phyloP scores from a whole-genome alignment of 2,329 filamentous ascomycete species.

The Tolypocladium amazonense region DNA sequence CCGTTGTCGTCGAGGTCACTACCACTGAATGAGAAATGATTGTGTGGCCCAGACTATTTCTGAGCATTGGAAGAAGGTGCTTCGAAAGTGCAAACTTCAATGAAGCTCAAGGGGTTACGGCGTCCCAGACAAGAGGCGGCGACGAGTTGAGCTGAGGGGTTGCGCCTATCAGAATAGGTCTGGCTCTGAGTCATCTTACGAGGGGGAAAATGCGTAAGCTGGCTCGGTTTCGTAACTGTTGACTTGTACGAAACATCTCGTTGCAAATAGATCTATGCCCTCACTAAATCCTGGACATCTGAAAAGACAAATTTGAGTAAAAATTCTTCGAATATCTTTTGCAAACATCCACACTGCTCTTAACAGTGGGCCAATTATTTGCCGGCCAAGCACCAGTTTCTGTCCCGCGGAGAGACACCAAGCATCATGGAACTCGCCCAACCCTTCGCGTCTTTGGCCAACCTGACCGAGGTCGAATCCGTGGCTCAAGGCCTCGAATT shows the following conservation, averaged over 20 bases:
- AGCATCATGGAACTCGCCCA: constrained; percentile 2
- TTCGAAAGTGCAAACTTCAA: neutral
- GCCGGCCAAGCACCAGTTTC: neutral
- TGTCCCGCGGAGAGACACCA: neutral
- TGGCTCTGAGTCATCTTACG: neutral
- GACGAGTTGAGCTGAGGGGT: neutral
- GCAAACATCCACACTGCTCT: neutral
- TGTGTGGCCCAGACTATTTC: neutral
- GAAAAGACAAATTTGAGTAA: neutral
- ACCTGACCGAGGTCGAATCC: constrained; percentile 2
- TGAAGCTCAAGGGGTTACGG: neutral
- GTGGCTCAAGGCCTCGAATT: constrained; percentile 7
- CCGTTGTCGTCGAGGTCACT: neutral
- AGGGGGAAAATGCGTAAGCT: neutral
- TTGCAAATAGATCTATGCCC: neutral
- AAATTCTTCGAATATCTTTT: neutral
- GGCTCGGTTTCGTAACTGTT: neutral
- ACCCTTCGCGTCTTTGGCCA: constrained; percentile 2
- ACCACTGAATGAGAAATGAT: neutral
- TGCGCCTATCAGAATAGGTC: neutral
- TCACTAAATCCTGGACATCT: neutral
- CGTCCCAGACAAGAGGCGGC: neutral
- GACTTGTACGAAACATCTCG: neutral
- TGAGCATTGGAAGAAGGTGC: neutral
- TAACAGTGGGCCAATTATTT: neutral